A percentile compares a stretch with the other conserved stretches of the same genome.
Conservation (phyloP, 2,329 filamentous ascomycete genomes). For the Fonsecaea pugnacius region DNA sequence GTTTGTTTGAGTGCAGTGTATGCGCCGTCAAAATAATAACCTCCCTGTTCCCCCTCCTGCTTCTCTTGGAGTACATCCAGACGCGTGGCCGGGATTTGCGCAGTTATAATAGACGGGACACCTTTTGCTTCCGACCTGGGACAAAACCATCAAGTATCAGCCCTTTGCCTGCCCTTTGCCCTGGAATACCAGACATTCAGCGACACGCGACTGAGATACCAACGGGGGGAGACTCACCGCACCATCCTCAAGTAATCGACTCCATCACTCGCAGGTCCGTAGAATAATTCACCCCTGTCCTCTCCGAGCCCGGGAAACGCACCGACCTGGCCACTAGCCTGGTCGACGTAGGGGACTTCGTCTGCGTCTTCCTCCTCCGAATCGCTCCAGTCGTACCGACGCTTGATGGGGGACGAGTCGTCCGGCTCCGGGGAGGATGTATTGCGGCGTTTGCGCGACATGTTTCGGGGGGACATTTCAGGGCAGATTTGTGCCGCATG, state of each 20-base stretch:
- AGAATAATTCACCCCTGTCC: conserved; percentile 61
- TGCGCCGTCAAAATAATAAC: conserved; percentile 77
- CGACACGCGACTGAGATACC: conserved; percentile 10
- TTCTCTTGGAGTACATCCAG: conserved; percentile 39
- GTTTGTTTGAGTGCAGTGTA: conserved; percentile 67
- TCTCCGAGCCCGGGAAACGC: conserved; percentile 69
- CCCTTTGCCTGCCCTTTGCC: conserved; percentile 6
- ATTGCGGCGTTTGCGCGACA: conserved; percentile 38
- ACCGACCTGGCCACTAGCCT: conserved; percentile 71
- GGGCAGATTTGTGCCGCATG: neutral
- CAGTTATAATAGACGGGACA: conserved; percentile 73
- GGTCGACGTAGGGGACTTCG: conserved; percentile 58
- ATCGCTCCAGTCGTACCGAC: conserved; percentile 16
- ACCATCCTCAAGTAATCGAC: conserved; percentile 73
- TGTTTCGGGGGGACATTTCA: conserved; percentile 34
- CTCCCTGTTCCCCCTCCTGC: conserved; percentile 40
- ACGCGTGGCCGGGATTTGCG: conserved; percentile 46
- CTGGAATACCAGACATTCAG: conserved; percentile 31
- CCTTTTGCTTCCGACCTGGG: conserved; percentile 72
- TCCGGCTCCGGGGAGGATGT: conserved; percentile 38
- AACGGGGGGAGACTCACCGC: conserved; percentile 57
- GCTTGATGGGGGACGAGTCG: conserved; percentile 22
- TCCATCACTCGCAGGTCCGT: conserved; percentile 70
- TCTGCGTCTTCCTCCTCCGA: conserved; percentile 36
- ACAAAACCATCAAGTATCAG: conserved; percentile 15